Percentiles rank a stretch among this genome's conserved stretches.
These are phyloP conservation scores for Clonostachys sp. DNA, from an alignment of 2,329 filamentous ascomycete genomes.

Conservation along the genomic window DNA sequence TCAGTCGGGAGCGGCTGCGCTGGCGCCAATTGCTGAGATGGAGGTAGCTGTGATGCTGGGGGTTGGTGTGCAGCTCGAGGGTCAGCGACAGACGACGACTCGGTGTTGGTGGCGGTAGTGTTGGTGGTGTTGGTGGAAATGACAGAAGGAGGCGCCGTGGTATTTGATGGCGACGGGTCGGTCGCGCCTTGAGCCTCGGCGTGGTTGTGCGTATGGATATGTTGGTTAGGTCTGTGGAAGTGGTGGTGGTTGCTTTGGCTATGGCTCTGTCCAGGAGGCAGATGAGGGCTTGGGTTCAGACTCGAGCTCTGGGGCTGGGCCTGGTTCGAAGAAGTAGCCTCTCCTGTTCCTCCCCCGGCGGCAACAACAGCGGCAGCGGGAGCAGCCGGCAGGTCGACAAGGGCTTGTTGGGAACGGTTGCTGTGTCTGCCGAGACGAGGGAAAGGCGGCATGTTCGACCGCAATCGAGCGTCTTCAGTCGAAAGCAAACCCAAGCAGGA, in stretches of 20 bases:
- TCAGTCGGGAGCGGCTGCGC: background rate
- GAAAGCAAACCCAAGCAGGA: too few species aligned
- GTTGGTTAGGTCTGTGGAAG: too few species aligned
- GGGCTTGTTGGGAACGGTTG: constrained; percentile 52
- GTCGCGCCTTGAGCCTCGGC: constrained; percentile 5
- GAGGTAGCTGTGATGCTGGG: background rate
- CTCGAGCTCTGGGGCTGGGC: constrained; percentile 5
- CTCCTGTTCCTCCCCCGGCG: constrained; percentile 8
- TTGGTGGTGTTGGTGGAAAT: background rate
- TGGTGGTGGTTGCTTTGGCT: background rate
- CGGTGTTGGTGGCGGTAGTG: background rate
- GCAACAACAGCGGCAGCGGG: constrained; percentile 13
- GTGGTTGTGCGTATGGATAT: background rate
- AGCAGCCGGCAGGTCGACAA: constrained; percentile 38
- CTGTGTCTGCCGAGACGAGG: constrained; percentile 49
- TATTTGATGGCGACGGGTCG: constrained; percentile 4
- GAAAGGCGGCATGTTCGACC: constrained; percentile 43
- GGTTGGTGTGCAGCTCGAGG: background rate
- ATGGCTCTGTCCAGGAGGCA: background rate
- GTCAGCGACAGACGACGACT: constrained; percentile 1
- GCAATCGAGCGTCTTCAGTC: too few species aligned
- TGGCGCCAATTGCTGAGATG: background rate
- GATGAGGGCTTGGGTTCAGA: constrained; percentile 1
- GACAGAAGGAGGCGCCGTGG: background rate
- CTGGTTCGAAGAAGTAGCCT: constrained; percentile 8